Evolutionary conservation across 2,329 filamentous ascomycete genomes (phyloP).

Genomic region (Clonostachys rosea): DNA sequence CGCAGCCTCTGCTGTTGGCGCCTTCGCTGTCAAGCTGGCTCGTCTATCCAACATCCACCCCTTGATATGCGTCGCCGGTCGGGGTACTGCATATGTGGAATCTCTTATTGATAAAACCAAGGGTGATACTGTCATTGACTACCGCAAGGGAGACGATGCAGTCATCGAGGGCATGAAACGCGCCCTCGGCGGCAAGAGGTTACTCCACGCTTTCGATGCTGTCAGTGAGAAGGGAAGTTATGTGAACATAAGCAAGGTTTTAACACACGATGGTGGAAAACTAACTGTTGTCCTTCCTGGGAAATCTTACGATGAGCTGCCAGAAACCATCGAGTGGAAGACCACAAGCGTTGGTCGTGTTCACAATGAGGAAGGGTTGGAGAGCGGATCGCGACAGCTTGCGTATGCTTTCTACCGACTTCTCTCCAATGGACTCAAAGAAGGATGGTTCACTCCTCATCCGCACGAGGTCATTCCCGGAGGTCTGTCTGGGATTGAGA

Average conservation of each 20-base stretch:
- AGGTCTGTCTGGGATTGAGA: not conserved
- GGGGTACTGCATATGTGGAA: conserved; percentile 5
- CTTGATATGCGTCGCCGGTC: conserved; percentile 51
- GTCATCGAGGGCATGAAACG: conserved; percentile 2
- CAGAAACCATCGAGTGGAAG: no score
- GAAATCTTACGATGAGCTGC: no score
- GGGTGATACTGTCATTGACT: conserved; percentile 12
- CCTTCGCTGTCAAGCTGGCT: conserved; percentile 52
- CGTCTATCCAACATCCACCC: conserved; percentile 47
- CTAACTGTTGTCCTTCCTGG: no score
- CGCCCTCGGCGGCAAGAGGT: not conserved
- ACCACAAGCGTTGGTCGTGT: no score
- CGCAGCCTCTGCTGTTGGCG: conserved; percentile 45
- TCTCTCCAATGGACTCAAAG: not conserved
- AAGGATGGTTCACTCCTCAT: not conserved
- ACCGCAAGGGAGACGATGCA: conserved; percentile 6
- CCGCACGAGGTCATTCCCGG: not conserved
- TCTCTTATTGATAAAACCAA: conserved; percentile 6
- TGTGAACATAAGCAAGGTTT: not conserved
- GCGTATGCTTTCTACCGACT: not conserved
- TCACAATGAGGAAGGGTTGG: no score
- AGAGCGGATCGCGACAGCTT: not conserved
- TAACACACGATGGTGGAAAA: not conserved
- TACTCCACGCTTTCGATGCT: conserved; percentile 4
- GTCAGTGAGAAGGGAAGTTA: conserved; percentile 1